phyloP scores from a whole-genome alignment of 2,329 filamentous ascomycete species.

The Botrytis sinoallii region DNA sequence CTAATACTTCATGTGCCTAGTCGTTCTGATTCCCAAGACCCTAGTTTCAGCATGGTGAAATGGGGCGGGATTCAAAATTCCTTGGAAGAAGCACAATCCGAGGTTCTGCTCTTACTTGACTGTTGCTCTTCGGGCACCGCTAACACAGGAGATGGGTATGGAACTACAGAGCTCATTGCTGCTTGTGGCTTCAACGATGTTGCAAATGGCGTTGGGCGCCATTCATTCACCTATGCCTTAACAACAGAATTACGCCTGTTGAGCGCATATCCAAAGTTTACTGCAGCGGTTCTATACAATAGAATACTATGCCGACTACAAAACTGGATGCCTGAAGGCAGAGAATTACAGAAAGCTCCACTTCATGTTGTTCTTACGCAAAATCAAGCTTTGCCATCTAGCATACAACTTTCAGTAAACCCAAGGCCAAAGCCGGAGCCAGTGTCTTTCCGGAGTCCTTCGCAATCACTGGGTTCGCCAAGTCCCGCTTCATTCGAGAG shows the following conservation, averaged over 20 bases:
- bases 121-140: conserved; percentile 48
- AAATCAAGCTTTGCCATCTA: not conserved
- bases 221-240: not conserved
- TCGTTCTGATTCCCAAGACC: not conserved
- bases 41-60: conserved; percentile 53
- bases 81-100: conserved; percentile 60
- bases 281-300: not conserved
- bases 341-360: not conserved
- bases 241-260: not conserved
- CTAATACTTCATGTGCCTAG: not conserved
- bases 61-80: conserved; percentile 71
- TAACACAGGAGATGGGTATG: conserved; percentile 36
- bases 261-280: not conserved
- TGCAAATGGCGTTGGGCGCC: not conserved
- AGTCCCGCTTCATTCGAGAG: not conserved
- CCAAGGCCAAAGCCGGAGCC: not conserved
- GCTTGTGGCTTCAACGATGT: not conserved
- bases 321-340: not conserved
- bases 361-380: not conserved
- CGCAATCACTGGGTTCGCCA: not conserved
- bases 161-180: not conserved
- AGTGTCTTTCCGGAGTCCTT: not conserved
- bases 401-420: not conserved
- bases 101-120: conserved; percentile 53
- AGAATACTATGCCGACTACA: not conserved